These are phyloP conservation scores for Dalbergia cultrata DNA, from an alignment of 306 rosid genomes.

Conservation along the genomic window DNA sequence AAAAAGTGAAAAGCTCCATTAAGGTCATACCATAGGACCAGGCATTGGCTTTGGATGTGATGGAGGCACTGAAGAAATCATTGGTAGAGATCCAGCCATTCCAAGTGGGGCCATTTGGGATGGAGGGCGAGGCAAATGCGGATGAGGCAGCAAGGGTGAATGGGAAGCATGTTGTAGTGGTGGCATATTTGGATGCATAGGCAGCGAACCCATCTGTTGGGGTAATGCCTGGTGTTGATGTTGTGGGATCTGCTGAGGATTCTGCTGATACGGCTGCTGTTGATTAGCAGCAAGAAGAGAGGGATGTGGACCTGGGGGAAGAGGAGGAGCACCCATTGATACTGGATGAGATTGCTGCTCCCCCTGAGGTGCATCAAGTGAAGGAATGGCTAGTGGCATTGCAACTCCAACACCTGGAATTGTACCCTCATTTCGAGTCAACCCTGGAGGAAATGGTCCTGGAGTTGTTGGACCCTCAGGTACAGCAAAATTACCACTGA, in stretches of 20 bases:
- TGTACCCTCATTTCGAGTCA: constrained; percentile 91
- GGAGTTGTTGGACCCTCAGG: constrained; percentile 93
- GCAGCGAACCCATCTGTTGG: constrained; percentile 79
- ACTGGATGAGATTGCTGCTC: constrained; percentile 82
- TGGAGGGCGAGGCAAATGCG: constrained; percentile 86
- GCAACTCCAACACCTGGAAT: constrained; percentile 98
- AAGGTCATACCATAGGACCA: constrained; percentile 80
- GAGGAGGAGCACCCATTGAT: constrained; percentile 95
- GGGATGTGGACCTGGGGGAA: constrained; percentile 99
- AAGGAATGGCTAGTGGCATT: constrained; percentile 81
- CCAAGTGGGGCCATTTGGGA: constrained; percentile 82
- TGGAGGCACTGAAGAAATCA: constrained; percentile 65
- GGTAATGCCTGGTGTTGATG: constrained; percentile 80
- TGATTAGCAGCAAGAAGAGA: constrained; percentile 89
- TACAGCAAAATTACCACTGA: constrained; percentile 69
- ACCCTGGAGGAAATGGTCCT: constrained; percentile 87
- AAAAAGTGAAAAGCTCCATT: constrained; percentile 7
- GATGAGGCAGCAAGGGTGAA: constrained; percentile 86
- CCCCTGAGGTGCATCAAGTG: constrained; percentile 81
- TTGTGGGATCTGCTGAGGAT: constrained; percentile 87
- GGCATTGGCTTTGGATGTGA: constrained; percentile 75
- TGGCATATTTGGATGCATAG: constrained; percentile 84
- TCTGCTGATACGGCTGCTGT: constrained; percentile 86
- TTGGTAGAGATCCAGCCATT: constrained; percentile 71
- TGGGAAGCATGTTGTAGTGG: constrained; percentile 92